phyloP scores from a whole-genome alignment of 1,139 yeast genomes.

The Tardiomyces depauwii region DNA sequence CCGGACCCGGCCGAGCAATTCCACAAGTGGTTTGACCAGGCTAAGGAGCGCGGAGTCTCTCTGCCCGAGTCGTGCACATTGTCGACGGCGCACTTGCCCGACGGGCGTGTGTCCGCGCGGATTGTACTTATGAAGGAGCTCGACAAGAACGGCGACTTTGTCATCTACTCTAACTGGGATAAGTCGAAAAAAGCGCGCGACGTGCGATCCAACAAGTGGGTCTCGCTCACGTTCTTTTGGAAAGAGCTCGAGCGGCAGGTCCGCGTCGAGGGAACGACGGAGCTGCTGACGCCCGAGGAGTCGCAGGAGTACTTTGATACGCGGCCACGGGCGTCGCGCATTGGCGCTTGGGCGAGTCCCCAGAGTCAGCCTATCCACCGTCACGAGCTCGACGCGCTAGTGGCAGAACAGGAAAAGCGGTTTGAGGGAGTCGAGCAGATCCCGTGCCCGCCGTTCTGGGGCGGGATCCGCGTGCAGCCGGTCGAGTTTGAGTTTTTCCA shows the following conservation, averaged over 20 bases:
- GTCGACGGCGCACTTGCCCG: constrained; percentile 77
- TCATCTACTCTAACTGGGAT: constrained; percentile 89
- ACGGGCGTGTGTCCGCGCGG: constrained; percentile 79
- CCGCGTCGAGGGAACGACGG: constrained; percentile 79
- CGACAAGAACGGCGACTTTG: constrained; percentile 64
- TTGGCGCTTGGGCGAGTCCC: constrained; percentile 97
- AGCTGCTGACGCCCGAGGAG: constrained; percentile 60
- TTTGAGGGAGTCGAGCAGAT: constrained; percentile 55
- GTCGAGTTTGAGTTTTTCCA: constrained; percentile 95
- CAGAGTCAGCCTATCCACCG: constrained; percentile 61
- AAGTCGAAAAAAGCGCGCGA: constrained; percentile 73
- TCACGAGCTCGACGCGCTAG: constrained; percentile 46
- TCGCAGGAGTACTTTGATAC: constrained; percentile 70
- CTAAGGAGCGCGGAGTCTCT: constrained; percentile 41
- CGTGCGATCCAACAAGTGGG: constrained; percentile 59
- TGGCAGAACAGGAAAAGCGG: constrained; percentile 37
- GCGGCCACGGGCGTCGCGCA: constrained; percentile 83
- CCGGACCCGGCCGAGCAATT: constrained; percentile 66
- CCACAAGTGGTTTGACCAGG: constrained; percentile 76
- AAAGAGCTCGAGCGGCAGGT: constrained; percentile 83
- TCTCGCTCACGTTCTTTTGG: constrained; percentile 89
- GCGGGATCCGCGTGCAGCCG: constrained; percentile 83
- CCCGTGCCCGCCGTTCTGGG: constrained; percentile 94
- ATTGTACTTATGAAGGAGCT: constrained; percentile 80
- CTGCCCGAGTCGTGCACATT: constrained; percentile 75